Evolutionary conservation across 169 alveolate species (phyloP).

Genomic region (Cryptosporidium viatorum): DNA sequence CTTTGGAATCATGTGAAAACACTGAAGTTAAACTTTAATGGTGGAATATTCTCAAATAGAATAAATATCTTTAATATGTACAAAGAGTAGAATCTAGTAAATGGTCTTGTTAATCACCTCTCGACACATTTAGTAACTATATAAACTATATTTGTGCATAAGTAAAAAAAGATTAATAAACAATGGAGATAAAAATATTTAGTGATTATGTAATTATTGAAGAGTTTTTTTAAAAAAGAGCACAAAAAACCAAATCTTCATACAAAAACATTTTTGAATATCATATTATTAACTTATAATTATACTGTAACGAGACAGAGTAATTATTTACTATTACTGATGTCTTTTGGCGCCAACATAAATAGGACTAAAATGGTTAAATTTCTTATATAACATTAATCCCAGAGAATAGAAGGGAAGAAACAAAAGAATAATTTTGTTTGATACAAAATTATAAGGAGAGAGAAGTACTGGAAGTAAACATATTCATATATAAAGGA

Average conservation of each 20-base stretch:
- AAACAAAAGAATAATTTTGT: slow-evolving; percentile 14
- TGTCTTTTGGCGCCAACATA: slow-evolving; percentile 11
- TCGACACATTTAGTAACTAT: no score
- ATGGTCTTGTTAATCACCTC: not conserved
- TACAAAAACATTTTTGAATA: not conserved
- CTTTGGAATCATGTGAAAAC: no score
- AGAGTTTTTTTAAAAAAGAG: not conserved
- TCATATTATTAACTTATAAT: not conserved
- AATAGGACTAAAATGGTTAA: slow-evolving; percentile 60
- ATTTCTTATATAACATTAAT: slow-evolving; percentile 23
- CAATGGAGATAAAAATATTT: not conserved
- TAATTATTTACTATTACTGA: slow-evolving; percentile 11
- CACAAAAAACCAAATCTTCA: not conserved
- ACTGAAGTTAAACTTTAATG: no score
- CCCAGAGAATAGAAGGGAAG: slow-evolving; percentile 26
- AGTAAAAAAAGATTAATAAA: no score
- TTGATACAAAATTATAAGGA: not conserved
- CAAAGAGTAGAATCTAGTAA: no score
- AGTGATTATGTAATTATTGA: not conserved
- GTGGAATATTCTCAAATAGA: no score
- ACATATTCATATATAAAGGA: not conserved
- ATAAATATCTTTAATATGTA: not conserved
- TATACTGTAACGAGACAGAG: slow-evolving; percentile 14
- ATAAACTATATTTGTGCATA: not conserved
- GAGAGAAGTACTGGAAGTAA: not conserved